phyloP scores from a whole-genome alignment of 805 yeast species.

The Brettanomyces nanus region DNA sequence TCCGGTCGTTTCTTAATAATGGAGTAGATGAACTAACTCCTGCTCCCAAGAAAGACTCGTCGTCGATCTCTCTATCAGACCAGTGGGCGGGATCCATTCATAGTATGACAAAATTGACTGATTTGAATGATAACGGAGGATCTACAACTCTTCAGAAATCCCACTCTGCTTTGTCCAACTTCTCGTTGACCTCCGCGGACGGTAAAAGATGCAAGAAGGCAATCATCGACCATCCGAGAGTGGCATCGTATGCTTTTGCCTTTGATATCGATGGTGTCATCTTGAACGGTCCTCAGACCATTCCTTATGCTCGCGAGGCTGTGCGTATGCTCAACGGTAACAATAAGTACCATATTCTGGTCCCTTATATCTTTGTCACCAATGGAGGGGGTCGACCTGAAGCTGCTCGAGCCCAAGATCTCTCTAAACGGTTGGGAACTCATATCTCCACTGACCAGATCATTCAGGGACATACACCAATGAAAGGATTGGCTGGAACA shows the following conservation, averaged over 20 bases:
- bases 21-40: slow-evolving; percentile 66
- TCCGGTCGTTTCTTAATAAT: slow-evolving; percentile 54
- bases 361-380: slow-evolving; percentile 80
- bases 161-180: slow-evolving; percentile 20
- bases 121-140: background rate
- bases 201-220: slow-evolving; percentile 42
- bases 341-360: slow-evolving; percentile 67
- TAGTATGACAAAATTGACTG: slow-evolving; percentile 17
- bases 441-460: slow-evolving; percentile 69
- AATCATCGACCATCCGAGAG: slow-evolving; percentile 60
- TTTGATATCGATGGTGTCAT: slow-evolving; percentile 92
- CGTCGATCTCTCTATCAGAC: slow-evolving; percentile 61
- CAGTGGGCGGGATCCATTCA: slow-evolving; percentile 47
- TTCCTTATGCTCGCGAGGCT: slow-evolving; percentile 74
- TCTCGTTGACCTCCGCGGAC: slow-evolving; percentile 21
- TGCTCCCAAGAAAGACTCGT: slow-evolving; percentile 49
- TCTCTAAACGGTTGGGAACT: slow-evolving; percentile 50
- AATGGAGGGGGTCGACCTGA: slow-evolving; percentile 92
- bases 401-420: slow-evolving; percentile 60
- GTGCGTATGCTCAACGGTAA: slow-evolving; percentile 66
- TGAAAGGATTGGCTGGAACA: slow-evolving; percentile 66
- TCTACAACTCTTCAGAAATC: slow-evolving; percentile 8
- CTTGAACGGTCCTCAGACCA: slow-evolving; percentile 75
- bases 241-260: slow-evolving; percentile 81
- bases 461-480: slow-evolving; percentile 91